phyloP scores from a whole-genome alignment of 768 basidiomycete genomes.

The Boletellus emodensis region DNA sequence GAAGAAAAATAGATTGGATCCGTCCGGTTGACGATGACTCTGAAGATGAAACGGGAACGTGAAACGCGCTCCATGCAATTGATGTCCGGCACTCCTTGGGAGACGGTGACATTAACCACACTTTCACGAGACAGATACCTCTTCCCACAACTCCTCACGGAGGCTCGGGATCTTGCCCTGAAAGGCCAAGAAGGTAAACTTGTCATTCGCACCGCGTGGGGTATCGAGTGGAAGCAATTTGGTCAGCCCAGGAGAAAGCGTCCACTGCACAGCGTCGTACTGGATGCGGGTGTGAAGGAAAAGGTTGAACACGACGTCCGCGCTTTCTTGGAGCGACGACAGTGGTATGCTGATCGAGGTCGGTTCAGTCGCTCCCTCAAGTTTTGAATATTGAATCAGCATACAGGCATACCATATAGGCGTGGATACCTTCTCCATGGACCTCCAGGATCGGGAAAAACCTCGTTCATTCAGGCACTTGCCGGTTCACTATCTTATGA shows the following conservation, averaged over 20 bases:
- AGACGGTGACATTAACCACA: conserved; percentile 91
- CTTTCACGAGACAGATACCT: conserved; percentile 81
- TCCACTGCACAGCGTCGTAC: conserved; percentile 83
- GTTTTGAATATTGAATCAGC: conserved; percentile 4
- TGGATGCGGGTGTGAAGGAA: conserved; percentile 79
- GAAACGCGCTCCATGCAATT: conserved; percentile 90
- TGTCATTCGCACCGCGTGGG: conserved; percentile 95
- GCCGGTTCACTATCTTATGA: conserved; percentile 92
- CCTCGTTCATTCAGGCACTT: conserved; percentile 96
- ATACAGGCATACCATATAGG: conserved; percentile 89
- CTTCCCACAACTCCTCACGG: conserved; percentile 75
- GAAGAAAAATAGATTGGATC: not conserved
- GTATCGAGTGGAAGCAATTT: conserved; percentile 93
- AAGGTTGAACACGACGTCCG: conserved; percentile 76
- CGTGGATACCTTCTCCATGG: conserved; percentile 94
- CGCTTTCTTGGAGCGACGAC: conserved; percentile 74
- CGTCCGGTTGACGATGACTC: conserved; percentile 3
- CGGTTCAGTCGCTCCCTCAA: conserved; percentile 19
- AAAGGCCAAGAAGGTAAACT: conserved; percentile 87
- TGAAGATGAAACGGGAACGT: conserved; percentile 88
- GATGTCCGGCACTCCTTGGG: conserved; percentile 93
- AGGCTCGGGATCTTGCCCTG: conserved; percentile 89
- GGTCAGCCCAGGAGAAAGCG: conserved; percentile 87
- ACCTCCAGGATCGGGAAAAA: conserved; percentile 97
- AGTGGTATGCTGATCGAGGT: conserved; percentile 98